Conservation (phyloP, 768 basidiomycete genomes). For the Psilocybe cyanescens region DNA sequence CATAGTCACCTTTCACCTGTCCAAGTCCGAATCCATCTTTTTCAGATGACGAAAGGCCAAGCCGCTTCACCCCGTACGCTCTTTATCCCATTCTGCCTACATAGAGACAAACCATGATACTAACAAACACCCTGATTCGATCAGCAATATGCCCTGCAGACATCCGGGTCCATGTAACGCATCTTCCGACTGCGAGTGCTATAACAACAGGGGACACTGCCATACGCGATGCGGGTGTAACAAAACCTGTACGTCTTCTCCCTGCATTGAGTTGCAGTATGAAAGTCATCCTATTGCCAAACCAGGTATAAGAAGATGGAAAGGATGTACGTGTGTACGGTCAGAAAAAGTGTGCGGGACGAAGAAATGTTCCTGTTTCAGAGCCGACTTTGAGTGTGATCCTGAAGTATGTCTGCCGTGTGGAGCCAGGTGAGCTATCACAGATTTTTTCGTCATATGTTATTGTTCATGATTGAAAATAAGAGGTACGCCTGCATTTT, state of each 20-base stretch:
- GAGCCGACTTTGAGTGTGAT: constrained; percentile 63
- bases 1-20: background rate
- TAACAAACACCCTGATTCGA: background rate
- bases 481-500: background rate
- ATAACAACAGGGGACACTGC: constrained; percentile 53
- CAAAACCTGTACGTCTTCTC: constrained; percentile 43
- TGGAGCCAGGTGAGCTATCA: constrained; percentile 43
- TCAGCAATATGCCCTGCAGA: constrained; percentile 52
- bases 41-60: constrained; percentile 14
- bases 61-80: constrained; percentile 32
- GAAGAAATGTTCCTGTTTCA: constrained; percentile 55
- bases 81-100: background rate
- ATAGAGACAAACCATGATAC: background rate
- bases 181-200: constrained; percentile 51
- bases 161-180: constrained; percentile 60
- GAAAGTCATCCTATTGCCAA: background rate
- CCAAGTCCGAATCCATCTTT: background rate
- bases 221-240: constrained; percentile 58
- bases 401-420: constrained; percentile 64
- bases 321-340: constrained; percentile 57
- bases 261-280: background rate
- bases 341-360: constrained; percentile 37
- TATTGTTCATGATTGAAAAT: constrained; percentile 22
- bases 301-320: constrained; percentile 56
- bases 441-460: too few species aligned